phyloP scores from a whole-genome alignment of 2,329 filamentous ascomycete species.

The Cladosporium colombiae region DNA sequence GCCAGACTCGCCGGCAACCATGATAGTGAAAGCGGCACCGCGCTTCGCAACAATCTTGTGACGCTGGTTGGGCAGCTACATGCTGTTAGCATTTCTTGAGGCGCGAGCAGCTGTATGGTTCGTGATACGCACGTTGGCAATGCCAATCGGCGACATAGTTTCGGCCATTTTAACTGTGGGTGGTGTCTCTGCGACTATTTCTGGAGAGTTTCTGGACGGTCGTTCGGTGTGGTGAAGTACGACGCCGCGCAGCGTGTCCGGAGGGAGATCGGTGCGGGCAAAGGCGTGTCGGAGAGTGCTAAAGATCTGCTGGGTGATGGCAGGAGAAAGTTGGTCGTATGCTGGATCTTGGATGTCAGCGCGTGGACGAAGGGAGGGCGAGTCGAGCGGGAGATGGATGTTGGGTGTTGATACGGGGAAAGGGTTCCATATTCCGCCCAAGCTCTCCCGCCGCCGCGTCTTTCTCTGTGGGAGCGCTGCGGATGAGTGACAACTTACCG shows the following conservation, averaged over 20 bases:
- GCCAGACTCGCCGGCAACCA: conserved; percentile 99
- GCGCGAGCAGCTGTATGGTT: background rate
- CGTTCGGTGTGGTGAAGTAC: background rate
- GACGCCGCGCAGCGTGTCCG: conserved; percentile 8
- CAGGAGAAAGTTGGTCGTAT: background rate
- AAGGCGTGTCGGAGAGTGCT: background rate
- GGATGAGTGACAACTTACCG: conserved; percentile 1
- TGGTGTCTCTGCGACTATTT: background rate
- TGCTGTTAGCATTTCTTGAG: conserved; percentile 17
- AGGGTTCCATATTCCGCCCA: conserved; percentile 19
- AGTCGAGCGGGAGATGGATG: background rate
- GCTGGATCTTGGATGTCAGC: conserved; percentile 4
- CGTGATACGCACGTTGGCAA: conserved; percentile 65
- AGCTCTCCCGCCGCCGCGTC: conserved; percentile 9
- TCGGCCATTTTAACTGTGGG: conserved; percentile 56
- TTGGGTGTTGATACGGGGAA: conserved; percentile 15
- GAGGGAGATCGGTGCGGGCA: background rate
- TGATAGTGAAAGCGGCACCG: conserved; percentile 98
- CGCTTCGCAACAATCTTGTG: conserved; percentile 77
- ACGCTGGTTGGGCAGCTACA: conserved; percentile 68
- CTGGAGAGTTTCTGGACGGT: background rate
- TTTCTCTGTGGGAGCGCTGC: background rate
- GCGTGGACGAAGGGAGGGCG: conserved; percentile 1
- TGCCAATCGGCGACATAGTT: conserved; percentile 68
- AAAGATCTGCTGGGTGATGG: background rate